Evolutionary conservation across 2,329 filamentous ascomycete genomes (phyloP).

Genomic region (Calonectria pseudoreteaudii): DNA sequence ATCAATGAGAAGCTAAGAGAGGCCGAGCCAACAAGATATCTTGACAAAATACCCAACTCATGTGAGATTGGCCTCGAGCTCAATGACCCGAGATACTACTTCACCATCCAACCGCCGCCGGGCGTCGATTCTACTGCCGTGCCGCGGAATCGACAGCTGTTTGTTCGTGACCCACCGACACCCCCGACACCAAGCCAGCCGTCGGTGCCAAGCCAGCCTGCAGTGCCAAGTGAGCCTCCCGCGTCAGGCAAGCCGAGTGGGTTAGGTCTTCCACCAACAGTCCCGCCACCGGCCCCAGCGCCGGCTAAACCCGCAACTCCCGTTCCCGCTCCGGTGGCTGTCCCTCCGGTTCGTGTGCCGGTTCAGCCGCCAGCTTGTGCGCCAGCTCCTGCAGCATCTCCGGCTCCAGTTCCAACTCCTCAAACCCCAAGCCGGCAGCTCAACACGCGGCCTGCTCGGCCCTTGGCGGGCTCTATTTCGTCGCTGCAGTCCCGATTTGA

Average conservation of each 20-base stretch:
- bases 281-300: background rate
- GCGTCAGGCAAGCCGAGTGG: background rate
- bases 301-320: background rate
- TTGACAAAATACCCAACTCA: background rate
- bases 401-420: background rate
- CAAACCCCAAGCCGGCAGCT: background rate
- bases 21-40: background rate
- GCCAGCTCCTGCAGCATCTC: background rate
- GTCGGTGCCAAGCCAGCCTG: background rate
- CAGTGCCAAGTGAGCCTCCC: background rate
- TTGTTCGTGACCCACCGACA: background rate
- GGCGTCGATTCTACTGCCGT: background rate
- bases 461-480: background rate
- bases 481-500: background rate
- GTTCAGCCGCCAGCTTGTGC: background rate
- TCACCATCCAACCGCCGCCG: background rate
- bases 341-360: background rate
- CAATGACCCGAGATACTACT: background rate
- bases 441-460: background rate
- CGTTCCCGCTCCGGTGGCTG: background rate
- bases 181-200: background rate
- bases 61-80: background rate
- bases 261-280: background rate
- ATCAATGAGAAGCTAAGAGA: background rate
- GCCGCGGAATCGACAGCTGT: background rate